Base-by-base conservation (phyloP, 805 yeast species). In the Huiozyma sinensis region DNA sequence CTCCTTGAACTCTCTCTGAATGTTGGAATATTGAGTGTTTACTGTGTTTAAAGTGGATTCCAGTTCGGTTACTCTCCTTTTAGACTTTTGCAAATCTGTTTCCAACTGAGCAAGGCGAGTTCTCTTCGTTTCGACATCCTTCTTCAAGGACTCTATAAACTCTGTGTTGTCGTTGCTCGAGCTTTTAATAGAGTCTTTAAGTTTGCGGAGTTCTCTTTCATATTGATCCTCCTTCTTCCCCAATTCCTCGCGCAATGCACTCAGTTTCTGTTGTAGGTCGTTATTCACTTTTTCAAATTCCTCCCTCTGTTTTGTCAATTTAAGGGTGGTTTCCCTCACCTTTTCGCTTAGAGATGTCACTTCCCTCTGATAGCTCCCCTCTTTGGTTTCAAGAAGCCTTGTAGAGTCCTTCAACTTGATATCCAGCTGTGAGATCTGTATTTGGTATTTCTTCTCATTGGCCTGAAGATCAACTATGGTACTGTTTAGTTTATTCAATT, bases 201-300 rank as follows among this genome's bases (percentile, higher is more conserved):
- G 24, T 3, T 17, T 32, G 34, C 34, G 10, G 34, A 32, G 10
- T 32, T 32, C n/a, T 32, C 10, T 10, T 10, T 32, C 34, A 17
- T 33, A 40, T 36, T 45, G 44, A n/a, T 28, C 44, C 31, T 50
- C 50, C 13, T 49, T 38, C 34, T 46, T 47, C 24, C 36, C 36
- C n/a, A 48, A 36, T 30, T 36, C 29, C 17, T 39, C 34, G 9
- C 41, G 45, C 10, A 46, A 38, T 29, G 40, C 10, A 42, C n/a
- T 28, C n/a, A 33, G 37, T 24, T 40, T 27, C 4, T 10, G 11
- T 33, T 33, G 33, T 13, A 13, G 35, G 4, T 40, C 30, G n/a
- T 33, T 32, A 33, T n/a, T 40, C n/a, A 17, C 24, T 17, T 17
- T 17, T 17, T 17, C 24, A 4, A 17, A 17, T 17, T 17, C 24